Conservation (phyloP, 768 basidiomycete species). For the Boletus eberwhitei region DNA sequence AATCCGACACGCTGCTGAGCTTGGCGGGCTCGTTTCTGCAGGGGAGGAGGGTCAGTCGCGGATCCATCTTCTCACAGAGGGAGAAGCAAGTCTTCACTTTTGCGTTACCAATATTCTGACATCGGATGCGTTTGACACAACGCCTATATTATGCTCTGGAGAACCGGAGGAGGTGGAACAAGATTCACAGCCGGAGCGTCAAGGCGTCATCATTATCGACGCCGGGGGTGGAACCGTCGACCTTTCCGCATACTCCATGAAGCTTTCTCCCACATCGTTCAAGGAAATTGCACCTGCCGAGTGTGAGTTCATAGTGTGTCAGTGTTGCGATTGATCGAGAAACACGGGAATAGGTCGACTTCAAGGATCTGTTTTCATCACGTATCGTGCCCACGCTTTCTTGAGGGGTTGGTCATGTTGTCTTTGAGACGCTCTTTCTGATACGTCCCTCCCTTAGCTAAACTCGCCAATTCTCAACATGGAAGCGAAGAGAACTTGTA, state of each 20-base stretch:
- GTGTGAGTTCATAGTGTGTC: constrained; percentile 19
- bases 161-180: constrained; percentile 18
- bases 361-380: constrained; percentile 38
- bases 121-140: constrained; percentile 21
- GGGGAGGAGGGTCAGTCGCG: constrained; percentile 36
- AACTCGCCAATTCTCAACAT: constrained; percentile 27
- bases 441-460: constrained; percentile 14
- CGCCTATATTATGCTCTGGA: constrained; percentile 9
- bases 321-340: neutral
- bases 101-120: constrained; percentile 46
- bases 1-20: constrained; percentile 49
- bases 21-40: constrained; percentile 47
- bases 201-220: constrained; percentile 44
- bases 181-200: constrained; percentile 15
- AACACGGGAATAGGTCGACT: constrained; percentile 30
- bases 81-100: constrained; percentile 53
- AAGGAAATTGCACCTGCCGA: constrained; percentile 35
- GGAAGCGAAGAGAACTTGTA: constrained; percentile 29
- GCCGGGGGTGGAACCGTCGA: constrained; percentile 45
- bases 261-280: constrained; percentile 35
- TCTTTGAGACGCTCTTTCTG: neutral
- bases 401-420: constrained; percentile 27
- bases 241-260: constrained; percentile 39
- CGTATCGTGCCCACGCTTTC: constrained; percentile 29
- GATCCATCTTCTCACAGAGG: constrained; percentile 56